Conservation (phyloP, 2,329 filamentous ascomycete species). For the Coniochaeta sp. region DNA sequence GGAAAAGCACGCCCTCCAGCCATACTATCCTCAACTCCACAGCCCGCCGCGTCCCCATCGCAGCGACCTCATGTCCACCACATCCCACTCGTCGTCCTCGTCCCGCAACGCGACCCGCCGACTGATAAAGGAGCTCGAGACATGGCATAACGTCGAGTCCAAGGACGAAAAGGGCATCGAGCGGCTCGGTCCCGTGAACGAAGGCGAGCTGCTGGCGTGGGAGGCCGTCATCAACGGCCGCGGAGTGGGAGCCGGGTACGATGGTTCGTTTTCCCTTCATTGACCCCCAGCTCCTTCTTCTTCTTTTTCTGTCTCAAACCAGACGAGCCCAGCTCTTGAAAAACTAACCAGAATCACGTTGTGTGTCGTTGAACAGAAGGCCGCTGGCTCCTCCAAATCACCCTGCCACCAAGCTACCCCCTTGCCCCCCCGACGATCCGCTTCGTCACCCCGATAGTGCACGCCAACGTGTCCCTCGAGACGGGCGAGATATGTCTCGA, state of each 20-base stretch:
- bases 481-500: constrained; percentile 94
- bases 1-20: not conserved
- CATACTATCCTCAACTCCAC: not conserved
- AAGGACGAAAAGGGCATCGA: constrained; percentile 46
- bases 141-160: constrained; percentile 41
- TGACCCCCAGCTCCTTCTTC: too few relatives aligned
- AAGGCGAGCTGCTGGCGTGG: constrained; percentile 50
- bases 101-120: constrained; percentile 45
- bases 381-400: constrained; percentile 74
- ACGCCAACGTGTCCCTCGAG: constrained; percentile 65
- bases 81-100: constrained; percentile 16
- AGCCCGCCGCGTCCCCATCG: not conserved
- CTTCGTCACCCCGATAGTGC: constrained; percentile 79
- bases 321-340: too few relatives aligned
- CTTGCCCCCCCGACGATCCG: constrained; percentile 65
- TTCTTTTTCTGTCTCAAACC: not conserved
- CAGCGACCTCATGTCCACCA: not conserved
- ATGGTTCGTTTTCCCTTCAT: constrained; percentile 31
- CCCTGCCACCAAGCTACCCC: constrained; percentile 72
- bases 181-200: constrained; percentile 46
- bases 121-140: constrained; percentile 50
- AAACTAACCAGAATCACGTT: too few relatives aligned
- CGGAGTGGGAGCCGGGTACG: constrained; percentile 47
- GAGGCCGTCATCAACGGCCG: constrained; percentile 53
- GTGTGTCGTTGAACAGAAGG: constrained; percentile 48